phyloP scores from a whole-genome alignment of 1,284 basidiomycete genomes.

The Apiotrichum mycotoxinovorans region DNA sequence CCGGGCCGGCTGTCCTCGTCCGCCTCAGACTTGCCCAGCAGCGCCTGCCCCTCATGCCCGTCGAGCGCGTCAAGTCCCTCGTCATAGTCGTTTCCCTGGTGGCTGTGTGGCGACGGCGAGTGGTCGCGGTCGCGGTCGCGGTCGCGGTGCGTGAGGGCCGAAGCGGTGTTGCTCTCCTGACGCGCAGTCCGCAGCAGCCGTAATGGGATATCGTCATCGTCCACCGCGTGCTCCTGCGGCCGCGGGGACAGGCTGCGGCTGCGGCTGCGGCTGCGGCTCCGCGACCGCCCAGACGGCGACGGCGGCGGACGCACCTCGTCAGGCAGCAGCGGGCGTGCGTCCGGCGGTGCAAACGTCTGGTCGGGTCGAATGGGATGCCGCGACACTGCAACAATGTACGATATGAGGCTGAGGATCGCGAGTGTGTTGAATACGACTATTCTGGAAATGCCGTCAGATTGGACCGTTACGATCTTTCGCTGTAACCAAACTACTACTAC shows the following conservation, averaged over 20 bases:
- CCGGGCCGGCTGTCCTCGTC: background rate
- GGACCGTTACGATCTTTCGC: no score
- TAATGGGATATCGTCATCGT: constrained; percentile 36
- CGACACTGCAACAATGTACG: constrained; percentile 24
- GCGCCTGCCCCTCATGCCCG: constrained; percentile 4
- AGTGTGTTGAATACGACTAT: constrained; percentile 27
- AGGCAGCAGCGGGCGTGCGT: constrained; percentile 17
- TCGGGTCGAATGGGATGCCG: constrained; percentile 31
- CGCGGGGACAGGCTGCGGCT: background rate
- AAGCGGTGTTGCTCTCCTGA: background rate
- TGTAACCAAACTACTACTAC: no score
- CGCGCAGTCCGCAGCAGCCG: constrained; percentile 25
- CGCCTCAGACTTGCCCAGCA: constrained; percentile 9
- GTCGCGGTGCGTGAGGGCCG: background rate
- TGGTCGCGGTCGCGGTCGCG: constrained; percentile 8
- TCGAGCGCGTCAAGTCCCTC: no score
- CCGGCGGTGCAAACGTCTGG: constrained; percentile 26
- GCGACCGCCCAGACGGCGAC: no score
- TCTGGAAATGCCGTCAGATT: constrained; percentile 13
- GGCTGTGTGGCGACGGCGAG: constrained; percentile 11
- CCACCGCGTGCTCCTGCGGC: background rate
- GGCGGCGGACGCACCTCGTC: constrained; percentile 9
- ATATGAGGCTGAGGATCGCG: constrained; percentile 25
- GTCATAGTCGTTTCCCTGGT: constrained; percentile 1
- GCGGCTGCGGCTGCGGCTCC: no score